Evolutionary conservation across 495 filamentous ascomycete species (phyloP), one percentile per base, ranked within the genome.

Genomic region (Podospora didyma): DNA sequence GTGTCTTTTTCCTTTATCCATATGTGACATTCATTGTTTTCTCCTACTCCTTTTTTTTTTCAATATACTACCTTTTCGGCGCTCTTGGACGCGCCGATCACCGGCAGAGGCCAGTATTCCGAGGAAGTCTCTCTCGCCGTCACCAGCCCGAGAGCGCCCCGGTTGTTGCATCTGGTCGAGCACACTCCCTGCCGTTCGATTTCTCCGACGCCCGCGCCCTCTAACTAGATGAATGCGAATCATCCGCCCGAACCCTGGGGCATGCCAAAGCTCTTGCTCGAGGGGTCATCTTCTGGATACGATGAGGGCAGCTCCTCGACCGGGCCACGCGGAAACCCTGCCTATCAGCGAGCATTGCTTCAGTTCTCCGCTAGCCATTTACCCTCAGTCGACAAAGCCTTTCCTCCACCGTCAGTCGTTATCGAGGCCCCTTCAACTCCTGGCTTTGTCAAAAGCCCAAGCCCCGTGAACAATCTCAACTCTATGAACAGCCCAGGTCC

Each of bases 201-300:
- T 24, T 34, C 46, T 49, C 46, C 19, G 12, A 12, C 46, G 2
- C 11, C 49, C 6, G 24, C 35, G 10, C 20, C 21, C 3, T n/a
- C n/a, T n/a, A n/a, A n/a, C n/a, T 26, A 16, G 22, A 62, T 58
- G 60, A 56, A 58, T 17, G 48, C 51, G 31, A 52, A 53, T 24
- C 54, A 52, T 16, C 22, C 41, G 16, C 47, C 50, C 2, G 54
- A 56, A 49, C 34, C 20, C 20, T 9, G 20, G 22, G 34, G 26
- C 17, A 22, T 49, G 19, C 26, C 35, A 6, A 22, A 37, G 19
- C 42, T 42, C 7, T 19, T 28, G 20, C 21, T 22, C 9, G 53
- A 21, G 17, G 28, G 19, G 34, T 12, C 34, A 53, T 19, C 49
- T 50, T 49, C 52, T 31, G 26, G 26, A 31, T 31, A 31, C 26